phyloP scores from a whole-genome alignment of 495 filamentous ascomycete genomes.

The Trichoderma parareesei region DNA sequence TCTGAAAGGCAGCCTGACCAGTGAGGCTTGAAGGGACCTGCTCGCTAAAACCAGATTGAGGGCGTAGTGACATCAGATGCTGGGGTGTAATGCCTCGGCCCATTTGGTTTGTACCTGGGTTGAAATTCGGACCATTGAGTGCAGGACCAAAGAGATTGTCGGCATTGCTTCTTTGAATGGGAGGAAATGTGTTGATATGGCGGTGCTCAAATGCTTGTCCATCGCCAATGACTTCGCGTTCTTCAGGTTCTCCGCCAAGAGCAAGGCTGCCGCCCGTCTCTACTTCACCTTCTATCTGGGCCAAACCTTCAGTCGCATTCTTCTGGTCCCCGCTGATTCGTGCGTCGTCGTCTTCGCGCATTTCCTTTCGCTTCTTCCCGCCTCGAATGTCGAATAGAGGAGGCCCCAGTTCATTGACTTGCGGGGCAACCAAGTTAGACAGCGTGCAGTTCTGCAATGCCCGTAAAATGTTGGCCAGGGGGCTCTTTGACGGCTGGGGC shows the following conservation, averaged over 20 bases:
- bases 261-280: constrained; percentile 78
- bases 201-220: constrained; percentile 42
- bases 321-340: constrained; percentile 53
- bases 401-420: constrained; percentile 43
- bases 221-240: constrained; percentile 48
- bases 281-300: constrained; percentile 43
- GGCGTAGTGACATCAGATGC: constrained; percentile 60
- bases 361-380: constrained; percentile 63
- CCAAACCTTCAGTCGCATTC: constrained; percentile 31
- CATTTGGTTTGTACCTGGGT: constrained; percentile 28
- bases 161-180: constrained; percentile 57
- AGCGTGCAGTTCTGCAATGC: constrained; percentile 25
- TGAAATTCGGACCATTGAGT: constrained; percentile 44
- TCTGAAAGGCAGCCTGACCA: constrained; percentile 50
- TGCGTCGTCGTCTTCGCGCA: constrained; percentile 59
- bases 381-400: constrained; percentile 75
- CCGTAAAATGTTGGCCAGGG: constrained; percentile 21
- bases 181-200: constrained; percentile 56
- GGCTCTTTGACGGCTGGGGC: background rate
- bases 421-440: constrained; percentile 21
- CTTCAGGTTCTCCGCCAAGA: constrained; percentile 85
- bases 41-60: constrained; percentile 52
- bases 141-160: constrained; percentile 46
- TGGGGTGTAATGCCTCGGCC: constrained; percentile 73
- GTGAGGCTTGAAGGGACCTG: constrained; percentile 43